Evolutionary conservation across 1,284 basidiomycete genomes (phyloP).

Genomic region (Somion occarium): DNA sequence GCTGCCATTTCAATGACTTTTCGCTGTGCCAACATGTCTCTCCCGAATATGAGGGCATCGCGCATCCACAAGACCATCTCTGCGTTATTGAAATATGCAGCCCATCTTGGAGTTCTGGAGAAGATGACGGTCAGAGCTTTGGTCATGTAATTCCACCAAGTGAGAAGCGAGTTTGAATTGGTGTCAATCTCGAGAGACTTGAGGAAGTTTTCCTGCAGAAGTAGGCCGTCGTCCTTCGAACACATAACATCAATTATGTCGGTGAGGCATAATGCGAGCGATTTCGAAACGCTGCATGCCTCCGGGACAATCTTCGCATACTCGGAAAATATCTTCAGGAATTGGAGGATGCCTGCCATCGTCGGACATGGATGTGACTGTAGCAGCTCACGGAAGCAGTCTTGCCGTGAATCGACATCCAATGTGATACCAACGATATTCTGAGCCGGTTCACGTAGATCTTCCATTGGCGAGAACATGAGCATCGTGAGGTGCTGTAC

Average conservation of each 20-base stretch:
- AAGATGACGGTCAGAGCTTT: conserved; percentile 80
- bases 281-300: conserved; percentile 80
- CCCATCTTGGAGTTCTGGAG: conserved; percentile 78
- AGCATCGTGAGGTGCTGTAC: conserved; percentile 59
- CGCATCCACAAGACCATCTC: conserved; percentile 96
- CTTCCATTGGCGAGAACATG: conserved; percentile 77
- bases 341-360: conserved; percentile 64
- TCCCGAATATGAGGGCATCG: conserved; percentile 88
- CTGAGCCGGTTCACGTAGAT: conserved; percentile 70
- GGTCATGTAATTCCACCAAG: conserved; percentile 83
- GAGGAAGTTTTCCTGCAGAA: conserved; percentile 56
- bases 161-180: conserved; percentile 51
- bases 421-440: conserved; percentile 76
- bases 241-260: conserved; percentile 89
- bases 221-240: conserved; percentile 61
- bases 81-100: conserved; percentile 70
- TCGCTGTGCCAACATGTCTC: conserved; percentile 79
- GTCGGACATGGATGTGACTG: conserved; percentile 58
- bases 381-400: conserved; percentile 79
- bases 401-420: conserved; percentile 80
- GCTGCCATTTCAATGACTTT: conserved; percentile 73
- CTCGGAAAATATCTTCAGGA: conserved; percentile 61
- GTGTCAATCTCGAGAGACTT: conserved; percentile 39
- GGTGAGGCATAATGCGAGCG: conserved; percentile 85
- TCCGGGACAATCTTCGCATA: conserved; percentile 70